phyloP scores from a whole-genome alignment of 306 rosid genomes.

The Pachyrhizus erosus region DNA sequence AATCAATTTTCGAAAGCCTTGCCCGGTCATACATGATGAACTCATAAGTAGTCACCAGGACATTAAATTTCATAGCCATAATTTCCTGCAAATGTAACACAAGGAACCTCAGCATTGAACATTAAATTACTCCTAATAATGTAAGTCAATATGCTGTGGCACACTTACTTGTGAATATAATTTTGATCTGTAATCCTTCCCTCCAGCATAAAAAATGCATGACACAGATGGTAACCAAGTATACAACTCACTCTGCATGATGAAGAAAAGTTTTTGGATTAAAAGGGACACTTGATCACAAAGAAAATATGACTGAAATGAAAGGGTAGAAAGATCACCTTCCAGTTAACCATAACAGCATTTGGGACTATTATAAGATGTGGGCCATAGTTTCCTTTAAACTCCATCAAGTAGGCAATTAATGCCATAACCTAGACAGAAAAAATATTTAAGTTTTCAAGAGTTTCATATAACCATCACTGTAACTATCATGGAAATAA shows the following conservation, averaged over 20 bases:
- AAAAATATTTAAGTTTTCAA: slow-evolving; percentile 3
- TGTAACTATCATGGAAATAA: slow-evolving; percentile 19
- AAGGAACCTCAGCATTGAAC: slow-evolving; percentile 16
- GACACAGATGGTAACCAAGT: slow-evolving; percentile 55
- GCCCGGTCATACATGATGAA: slow-evolving; percentile 99
- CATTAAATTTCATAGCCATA: slow-evolving; percentile 92
- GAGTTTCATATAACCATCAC: not conserved
- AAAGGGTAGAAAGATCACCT: slow-evolving; percentile 43
- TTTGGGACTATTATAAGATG: slow-evolving; percentile 55
- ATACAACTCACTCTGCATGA: slow-evolving; percentile 49
- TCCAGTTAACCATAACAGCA: slow-evolving; percentile 55
- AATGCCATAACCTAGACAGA: slow-evolving; percentile 50
- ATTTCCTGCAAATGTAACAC: slow-evolving; percentile 66
- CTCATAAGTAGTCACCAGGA: slow-evolving; percentile 98
- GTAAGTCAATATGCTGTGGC: slow-evolving; percentile 36
- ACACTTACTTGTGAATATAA: slow-evolving; percentile 78
- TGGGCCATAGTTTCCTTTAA: slow-evolving; percentile 54
- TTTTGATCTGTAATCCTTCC: slow-evolving; percentile 86
- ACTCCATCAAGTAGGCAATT: slow-evolving; percentile 54
- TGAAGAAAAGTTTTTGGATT: slow-evolving; percentile 19
- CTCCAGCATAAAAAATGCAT: slow-evolving; percentile 91
- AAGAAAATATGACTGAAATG: slow-evolving; percentile 32
- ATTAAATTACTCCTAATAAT: slow-evolving; percentile 31
- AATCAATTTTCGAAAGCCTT: slow-evolving; percentile 82
- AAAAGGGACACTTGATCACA: slow-evolving; percentile 20